phyloP scores from a whole-genome alignment of 345 rosid genomes.

The Linum tenue region DNA sequence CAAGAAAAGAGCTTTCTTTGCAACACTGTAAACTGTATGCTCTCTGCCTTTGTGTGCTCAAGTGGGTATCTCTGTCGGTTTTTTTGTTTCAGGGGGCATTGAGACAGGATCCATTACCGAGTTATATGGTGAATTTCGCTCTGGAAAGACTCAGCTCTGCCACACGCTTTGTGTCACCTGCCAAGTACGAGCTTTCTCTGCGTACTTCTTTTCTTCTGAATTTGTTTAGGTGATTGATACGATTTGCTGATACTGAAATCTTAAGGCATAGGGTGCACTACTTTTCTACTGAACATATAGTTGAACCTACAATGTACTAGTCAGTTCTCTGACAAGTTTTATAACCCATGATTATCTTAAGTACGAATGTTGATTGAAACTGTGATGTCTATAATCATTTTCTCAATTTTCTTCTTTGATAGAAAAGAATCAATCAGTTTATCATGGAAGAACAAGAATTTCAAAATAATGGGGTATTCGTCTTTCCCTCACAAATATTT shows the following conservation, averaged over 20 bases:
- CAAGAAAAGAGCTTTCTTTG: no score
- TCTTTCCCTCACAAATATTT: not conserved
- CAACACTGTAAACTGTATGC: no score
- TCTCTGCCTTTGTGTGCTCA: not conserved
- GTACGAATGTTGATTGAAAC: not conserved
- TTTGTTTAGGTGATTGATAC: not conserved
- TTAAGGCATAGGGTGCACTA: no score
- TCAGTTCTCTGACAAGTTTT: no score
- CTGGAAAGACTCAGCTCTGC: conserved; percentile 96
- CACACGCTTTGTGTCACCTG: conserved; percentile 96
- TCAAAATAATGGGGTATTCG: not conserved
- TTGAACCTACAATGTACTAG: no score
- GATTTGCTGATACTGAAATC: no score
- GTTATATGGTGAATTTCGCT: conserved; percentile 91
- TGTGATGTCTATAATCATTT: not conserved
- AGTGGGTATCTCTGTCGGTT: not conserved
- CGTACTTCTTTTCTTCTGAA: conserved; percentile 3
- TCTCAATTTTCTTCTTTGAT: no score
- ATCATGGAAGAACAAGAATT: no score
- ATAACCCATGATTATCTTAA: no score
- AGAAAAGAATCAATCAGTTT: no score
- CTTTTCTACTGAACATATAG: no score
- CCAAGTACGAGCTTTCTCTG: conserved; percentile 45
- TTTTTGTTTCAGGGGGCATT: conserved; percentile 57
- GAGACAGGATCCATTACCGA: conserved; percentile 98